Evolutionary conservation across 148 eudicot genomes (phyloP).

Genomic region (Beta vulgaris): DNA sequence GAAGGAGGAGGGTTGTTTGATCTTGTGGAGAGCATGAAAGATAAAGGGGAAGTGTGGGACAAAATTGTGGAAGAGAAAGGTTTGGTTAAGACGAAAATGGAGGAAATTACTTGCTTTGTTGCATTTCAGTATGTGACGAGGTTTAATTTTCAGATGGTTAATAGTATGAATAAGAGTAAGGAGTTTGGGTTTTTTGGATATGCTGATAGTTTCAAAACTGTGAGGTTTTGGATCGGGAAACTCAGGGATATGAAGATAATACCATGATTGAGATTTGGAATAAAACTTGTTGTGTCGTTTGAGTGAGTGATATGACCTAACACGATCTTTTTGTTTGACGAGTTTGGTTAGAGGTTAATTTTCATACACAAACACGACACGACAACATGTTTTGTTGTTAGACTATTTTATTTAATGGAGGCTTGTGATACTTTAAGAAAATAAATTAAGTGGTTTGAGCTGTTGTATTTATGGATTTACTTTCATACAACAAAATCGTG

Average conservation of each 20-base stretch:
- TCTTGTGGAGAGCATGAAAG: slow-evolving; percentile 37
- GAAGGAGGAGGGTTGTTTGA: slow-evolving; percentile 31
- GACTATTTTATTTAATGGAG: too few relatives aligned
- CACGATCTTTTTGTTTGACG: too few relatives aligned
- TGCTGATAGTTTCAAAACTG: slow-evolving; percentile 29
- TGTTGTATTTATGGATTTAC: too few relatives aligned
- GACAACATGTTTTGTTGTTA: too few relatives aligned
- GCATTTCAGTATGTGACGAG: slow-evolving; percentile 11
- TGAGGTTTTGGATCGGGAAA: slow-evolving; percentile 32
- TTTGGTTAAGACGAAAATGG: slow-evolving; percentile 33
- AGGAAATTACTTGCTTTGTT: slow-evolving; percentile 34
- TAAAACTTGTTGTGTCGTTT: too few relatives aligned
- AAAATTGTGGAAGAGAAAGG: slow-evolving; percentile 38
- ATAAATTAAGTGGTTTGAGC: too few relatives aligned
- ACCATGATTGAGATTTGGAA: too few relatives aligned
- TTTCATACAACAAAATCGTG: too few relatives aligned
- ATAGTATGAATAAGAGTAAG: slow-evolving; percentile 51
- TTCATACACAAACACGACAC: too few relatives aligned
- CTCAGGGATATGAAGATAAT: slow-evolving; percentile 38
- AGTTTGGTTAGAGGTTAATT: too few relatives aligned
- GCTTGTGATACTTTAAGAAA: too few relatives aligned
- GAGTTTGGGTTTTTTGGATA: slow-evolving; percentile 44
- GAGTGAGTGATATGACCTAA: too few relatives aligned
- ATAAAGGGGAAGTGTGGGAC: slow-evolving; percentile 46
- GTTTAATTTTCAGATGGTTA: slow-evolving; percentile 25